Base-by-base conservation (phyloP, 2,329 filamentous ascomycete species). In the Talaromyces sp. region DNA sequence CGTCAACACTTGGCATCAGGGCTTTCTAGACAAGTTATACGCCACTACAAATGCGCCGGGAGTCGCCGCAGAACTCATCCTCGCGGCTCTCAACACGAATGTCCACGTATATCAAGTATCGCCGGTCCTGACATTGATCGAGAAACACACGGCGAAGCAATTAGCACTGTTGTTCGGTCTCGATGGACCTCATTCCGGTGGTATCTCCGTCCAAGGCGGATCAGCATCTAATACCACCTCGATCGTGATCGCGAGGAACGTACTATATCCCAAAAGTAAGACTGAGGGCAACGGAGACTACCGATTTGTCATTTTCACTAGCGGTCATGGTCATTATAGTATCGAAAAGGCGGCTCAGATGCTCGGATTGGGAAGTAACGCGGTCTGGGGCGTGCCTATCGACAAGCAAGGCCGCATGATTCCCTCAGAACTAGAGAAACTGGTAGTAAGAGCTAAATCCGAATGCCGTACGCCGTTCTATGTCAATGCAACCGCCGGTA, bases 1-100 rank as follows among this genome's bases (percentile, higher is more conserved):
- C 71, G 93, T 98, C 72, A 99, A 99, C 78, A 97, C 93, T n/a
- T 98, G 93, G 91, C 90, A 96, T 71, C 93, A 96, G 76, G 93
- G 93, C 11, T 99, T 98, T 77, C 79, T 98, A 71, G 93, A 97
- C 78, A 98, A 99, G 79, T 82, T 98, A 18, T 98, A 97, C 76
- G 86, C 90, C n/a, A 89, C 88, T 67, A 96, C 91, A 42, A 95
- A 95, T 72, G 89, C 93, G 46, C 88, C 93, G 8, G 93, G 93
- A 18, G 84, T 98, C 0, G 87, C 89, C 16, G 89, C 92, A 1
- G 95, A 98, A 71, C 81, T 98, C 63, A 82, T 98, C 8, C 84
- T 98, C 28, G 88, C 91, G 0, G 85, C 90, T 0, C 80, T 99
- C 50, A 98, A 99, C 78, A 97, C 95, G 39, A 99, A 98, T 73